phyloP scores from a whole-genome alignment of 352 stramenopile genomes.

The Salisapilia sapeloensis region DNA sequence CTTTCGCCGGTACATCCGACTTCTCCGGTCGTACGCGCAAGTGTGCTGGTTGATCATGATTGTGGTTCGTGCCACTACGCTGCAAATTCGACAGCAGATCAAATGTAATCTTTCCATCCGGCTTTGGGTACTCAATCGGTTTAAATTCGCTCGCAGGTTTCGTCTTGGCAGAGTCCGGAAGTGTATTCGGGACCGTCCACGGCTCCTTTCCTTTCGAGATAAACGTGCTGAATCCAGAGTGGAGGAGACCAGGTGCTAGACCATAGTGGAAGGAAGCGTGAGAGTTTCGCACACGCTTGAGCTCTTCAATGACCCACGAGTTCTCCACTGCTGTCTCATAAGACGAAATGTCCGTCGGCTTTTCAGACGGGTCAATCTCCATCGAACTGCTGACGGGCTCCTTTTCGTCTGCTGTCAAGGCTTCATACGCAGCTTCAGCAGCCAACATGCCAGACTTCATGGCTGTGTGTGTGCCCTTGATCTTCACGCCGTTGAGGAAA shows the following conservation, averaged over 20 bases:
- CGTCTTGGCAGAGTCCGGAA: constrained; percentile 86
- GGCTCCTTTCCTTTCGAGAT: constrained; percentile 92
- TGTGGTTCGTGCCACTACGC: constrained; percentile 95
- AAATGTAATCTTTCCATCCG: constrained; percentile 95
- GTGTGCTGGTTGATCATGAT: constrained; percentile 96
- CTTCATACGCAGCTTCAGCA: constrained; percentile 90
- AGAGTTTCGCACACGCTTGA: constrained; percentile 95
- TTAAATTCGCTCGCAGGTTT: constrained; percentile 78
- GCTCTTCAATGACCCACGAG: constrained; percentile 94
- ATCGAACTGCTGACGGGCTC: constrained; percentile 48
- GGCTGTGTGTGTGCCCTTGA: constrained; percentile 97
- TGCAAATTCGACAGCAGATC: constrained; percentile 97
- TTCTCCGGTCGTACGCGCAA: constrained; percentile 90
- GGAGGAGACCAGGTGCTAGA: constrained; percentile 83
- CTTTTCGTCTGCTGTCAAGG: constrained; percentile 26
- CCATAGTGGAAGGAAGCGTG: constrained; percentile 95
- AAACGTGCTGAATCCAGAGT: constrained; percentile 88
- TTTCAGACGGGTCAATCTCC: constrained; percentile 56
- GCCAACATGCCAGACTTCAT: constrained; percentile 98
- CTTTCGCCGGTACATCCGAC: constrained; percentile 67
- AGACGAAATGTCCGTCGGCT: constrained; percentile 43
- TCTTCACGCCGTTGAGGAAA: constrained; percentile 98
- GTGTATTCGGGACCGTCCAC: constrained; percentile 86
- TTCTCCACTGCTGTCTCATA: constrained; percentile 83
- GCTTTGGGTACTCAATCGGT: constrained; percentile 92